These are phyloP conservation scores for Chlorencoelia australis DNA, from an alignment of 2,329 filamentous ascomycete species.

Conservation along the genomic window DNA sequence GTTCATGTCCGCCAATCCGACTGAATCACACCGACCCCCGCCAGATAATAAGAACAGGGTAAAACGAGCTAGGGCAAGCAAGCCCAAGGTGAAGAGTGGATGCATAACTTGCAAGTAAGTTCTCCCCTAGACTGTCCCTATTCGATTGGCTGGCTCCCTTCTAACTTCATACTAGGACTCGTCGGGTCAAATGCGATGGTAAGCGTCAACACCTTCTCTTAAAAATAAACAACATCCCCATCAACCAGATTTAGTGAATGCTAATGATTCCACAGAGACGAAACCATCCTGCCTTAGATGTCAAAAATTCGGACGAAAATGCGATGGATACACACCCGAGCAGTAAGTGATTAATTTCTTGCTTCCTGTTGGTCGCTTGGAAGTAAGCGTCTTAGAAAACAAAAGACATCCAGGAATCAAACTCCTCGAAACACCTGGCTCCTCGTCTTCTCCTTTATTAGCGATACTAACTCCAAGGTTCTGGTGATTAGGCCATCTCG, in stretches of 20 bases:
- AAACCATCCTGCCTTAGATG: slow-evolving; percentile 54
- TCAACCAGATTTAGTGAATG: no score
- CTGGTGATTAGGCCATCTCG: background rate
- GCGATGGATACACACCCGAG: slow-evolving; percentile 44
- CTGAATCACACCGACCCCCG: slow-evolving; percentile 6
- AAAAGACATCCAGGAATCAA: no score
- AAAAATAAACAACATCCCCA: no score
- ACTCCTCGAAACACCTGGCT: no score
- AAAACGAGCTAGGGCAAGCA: slow-evolving; percentile 22
- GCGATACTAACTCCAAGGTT: no score
- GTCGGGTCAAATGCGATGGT: slow-evolving; percentile 54
- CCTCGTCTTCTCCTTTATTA: no score
- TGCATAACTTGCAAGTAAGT: slow-evolving; percentile 57
- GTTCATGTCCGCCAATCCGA: background rate
- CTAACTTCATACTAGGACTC: slow-evolving; percentile 20
- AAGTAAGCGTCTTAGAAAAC: no score
- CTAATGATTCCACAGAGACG: slow-evolving; percentile 31
- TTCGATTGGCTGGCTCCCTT: no score
- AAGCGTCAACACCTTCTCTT: no score
- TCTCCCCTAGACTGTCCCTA: background rate
- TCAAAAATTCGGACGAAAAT: slow-evolving; percentile 46
- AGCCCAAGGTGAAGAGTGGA: slow-evolving; percentile 52
- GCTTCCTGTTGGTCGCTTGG: no score
- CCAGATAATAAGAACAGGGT: no score
- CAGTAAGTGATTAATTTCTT: no score